A percentile compares a stretch with the other conserved stretches of the same genome.
phyloP scores from a whole-genome alignment of 768 basidiomycete species.

The Chiua virens region DNA sequence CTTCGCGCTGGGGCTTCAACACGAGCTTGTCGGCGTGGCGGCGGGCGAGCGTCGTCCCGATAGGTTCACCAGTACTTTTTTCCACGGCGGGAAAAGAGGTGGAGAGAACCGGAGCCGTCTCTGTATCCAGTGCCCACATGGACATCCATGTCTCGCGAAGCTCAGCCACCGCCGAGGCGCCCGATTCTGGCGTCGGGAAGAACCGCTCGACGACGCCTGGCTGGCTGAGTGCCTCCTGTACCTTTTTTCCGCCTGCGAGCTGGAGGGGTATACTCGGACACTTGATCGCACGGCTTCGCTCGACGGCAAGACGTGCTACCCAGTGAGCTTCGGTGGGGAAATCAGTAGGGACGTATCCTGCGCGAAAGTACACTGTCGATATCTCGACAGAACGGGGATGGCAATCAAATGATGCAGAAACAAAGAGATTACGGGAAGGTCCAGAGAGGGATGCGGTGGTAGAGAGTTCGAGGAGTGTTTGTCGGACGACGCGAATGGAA shows the following conservation, averaged over 20 bases:
- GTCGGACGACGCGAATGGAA: slow-evolving; percentile 70
- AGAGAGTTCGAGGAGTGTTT: slow-evolving; percentile 71
- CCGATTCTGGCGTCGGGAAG: slow-evolving; percentile 41
- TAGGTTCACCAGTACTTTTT: slow-evolving; percentile 9
- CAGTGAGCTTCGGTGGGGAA: slow-evolving; percentile 69
- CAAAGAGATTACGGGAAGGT: slow-evolving; percentile 42
- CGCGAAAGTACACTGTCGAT: slow-evolving; percentile 87
- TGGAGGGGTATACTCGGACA: slow-evolving; percentile 91
- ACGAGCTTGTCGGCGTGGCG: slow-evolving; percentile 57
- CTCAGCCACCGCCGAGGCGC: slow-evolving; percentile 38
- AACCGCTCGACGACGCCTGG: slow-evolving; percentile 75
- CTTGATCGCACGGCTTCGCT: slow-evolving; percentile 84
- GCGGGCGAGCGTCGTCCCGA: slow-evolving; percentile 23
- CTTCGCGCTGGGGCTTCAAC: slow-evolving; percentile 97
- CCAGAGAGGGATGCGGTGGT: slow-evolving; percentile 53
- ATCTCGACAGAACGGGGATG: slow-evolving; percentile 52
- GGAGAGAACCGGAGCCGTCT: neutral
- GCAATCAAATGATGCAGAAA: slow-evolving; percentile 24
- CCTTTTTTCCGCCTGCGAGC: slow-evolving; percentile 94
- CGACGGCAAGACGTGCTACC: slow-evolving; percentile 71
- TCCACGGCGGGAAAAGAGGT: neutral
- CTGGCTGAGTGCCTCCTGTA: slow-evolving; percentile 83
- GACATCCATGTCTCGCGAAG: slow-evolving; percentile 81
- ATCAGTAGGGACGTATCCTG: slow-evolving; percentile 84
- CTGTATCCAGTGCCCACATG: slow-evolving; percentile 74